phyloP scores from a whole-genome alignment of 495 filamentous ascomycete species.

The Aspergillus mulundensis region DNA sequence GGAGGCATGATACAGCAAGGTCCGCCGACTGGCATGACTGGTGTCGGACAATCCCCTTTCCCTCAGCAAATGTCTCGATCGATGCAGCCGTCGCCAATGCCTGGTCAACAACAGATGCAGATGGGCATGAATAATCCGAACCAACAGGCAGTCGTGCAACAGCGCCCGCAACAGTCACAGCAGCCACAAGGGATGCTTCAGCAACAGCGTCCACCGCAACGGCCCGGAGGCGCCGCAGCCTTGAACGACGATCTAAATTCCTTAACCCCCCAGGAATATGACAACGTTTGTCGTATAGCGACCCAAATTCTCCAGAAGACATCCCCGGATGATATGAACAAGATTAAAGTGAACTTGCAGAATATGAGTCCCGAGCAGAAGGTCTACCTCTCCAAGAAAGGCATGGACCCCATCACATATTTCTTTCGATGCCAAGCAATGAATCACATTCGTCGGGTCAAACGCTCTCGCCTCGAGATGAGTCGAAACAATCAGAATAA shows the following conservation, averaged over 20 bases:
- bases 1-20: slow-evolving; percentile 44
- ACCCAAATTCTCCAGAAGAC: slow-evolving; percentile 38
- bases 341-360: slow-evolving; percentile 38
- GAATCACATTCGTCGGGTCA: slow-evolving; percentile 32
- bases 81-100: slow-evolving; percentile 51
- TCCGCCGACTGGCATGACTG: slow-evolving; percentile 22
- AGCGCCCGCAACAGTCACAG: slow-evolving; percentile 26
- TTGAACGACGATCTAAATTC: slow-evolving; percentile 35
- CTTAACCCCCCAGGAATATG: slow-evolving; percentile 38
- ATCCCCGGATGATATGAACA: slow-evolving; percentile 39
- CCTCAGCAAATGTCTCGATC: slow-evolving; percentile 49
- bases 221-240: slow-evolving; percentile 24
- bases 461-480: slow-evolving; percentile 32
- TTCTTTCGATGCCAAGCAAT: slow-evolving; percentile 50
- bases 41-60: slow-evolving; percentile 41
- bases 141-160: slow-evolving; percentile 38
- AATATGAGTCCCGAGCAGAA: slow-evolving; percentile 46
- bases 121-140: slow-evolving; percentile 45
- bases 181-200: slow-evolving; percentile 27
- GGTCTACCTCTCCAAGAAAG: slow-evolving; percentile 33
- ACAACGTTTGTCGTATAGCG: slow-evolving; percentile 41
- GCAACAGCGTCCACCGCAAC: slow-evolving; percentile 40
- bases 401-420: slow-evolving; percentile 45
- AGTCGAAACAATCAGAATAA: slow-evolving; percentile 25
- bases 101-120: slow-evolving; percentile 38